Base-by-base conservation (phyloP, 495 filamentous ascomycete genomes). In the Geoglossum glabrum region DNA sequence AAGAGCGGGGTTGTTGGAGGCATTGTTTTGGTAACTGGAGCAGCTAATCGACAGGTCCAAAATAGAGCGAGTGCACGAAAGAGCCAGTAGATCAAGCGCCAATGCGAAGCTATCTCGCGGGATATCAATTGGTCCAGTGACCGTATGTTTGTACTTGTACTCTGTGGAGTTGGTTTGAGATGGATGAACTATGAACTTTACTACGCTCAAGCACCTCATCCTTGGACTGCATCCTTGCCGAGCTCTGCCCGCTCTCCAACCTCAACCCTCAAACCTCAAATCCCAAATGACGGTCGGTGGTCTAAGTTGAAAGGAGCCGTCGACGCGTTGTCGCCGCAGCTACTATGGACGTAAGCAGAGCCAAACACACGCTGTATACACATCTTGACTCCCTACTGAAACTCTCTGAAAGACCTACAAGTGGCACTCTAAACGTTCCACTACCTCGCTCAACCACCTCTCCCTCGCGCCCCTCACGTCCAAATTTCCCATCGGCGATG, bases 381-480 rank as follows among this genome's bases (percentile, higher is more conserved):
- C 13, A 45, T 21, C 36, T 40, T n/a, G n/a, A 17, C 36, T 45
- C 40, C 19, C 40, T 45, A 5, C 40, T 17, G 17, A 40, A 45
- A 21, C 40, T 54, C 31, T 30, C 4, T 19, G 17, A 54, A 54
- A 30, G 4, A 11, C 40, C 21, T 43, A 38, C 54, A 25, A 56
- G 31, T 21, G 34, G 17, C 30, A 43, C 28, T 46, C 54, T 3
- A 56, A 34, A 11, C 56, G 56, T 43, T 58, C 56, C 30, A 45
- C 40, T 1, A 58, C 43, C 0, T 47, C 40, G 40, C 56, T 58
- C 56, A 26, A 49, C 36, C 56, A 58, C 15, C 38, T 58, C 21
- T 58, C 43, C 10, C 56, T 58, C 33, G 56, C 23, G 19, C 56
- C 38, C 2, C 43, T 58, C 17, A 58, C 56, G 13, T 21, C 36